Evolutionary conservation across 2,329 filamentous ascomycete species (phyloP).

Genomic region (Cadophora sp.): DNA sequence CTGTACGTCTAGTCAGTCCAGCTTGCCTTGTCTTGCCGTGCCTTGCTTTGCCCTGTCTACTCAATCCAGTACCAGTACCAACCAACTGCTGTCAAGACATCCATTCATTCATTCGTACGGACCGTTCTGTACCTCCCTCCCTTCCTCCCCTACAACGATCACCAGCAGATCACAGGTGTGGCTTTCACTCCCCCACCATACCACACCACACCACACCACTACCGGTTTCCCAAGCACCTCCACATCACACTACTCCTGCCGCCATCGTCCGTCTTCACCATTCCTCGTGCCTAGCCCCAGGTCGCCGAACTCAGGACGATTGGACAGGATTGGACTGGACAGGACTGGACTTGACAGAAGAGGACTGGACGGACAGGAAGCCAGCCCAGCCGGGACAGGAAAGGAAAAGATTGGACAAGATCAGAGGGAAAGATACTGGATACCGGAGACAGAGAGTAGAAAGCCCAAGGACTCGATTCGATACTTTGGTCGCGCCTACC

Average conservation of each 20-base stretch:
- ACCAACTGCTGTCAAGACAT: neutral
- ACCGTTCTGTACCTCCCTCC: neutral
- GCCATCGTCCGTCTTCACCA: slow-evolving; percentile 7
- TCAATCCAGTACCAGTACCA: too few species aligned
- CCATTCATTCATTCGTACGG: neutral
- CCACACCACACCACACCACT: slow-evolving; percentile 11
- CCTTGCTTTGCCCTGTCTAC: neutral
- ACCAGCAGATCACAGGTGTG: slow-evolving; percentile 15
- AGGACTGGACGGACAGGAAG: slow-evolving; percentile 3
- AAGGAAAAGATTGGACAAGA: slow-evolving; percentile 1
- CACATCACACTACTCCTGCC: slow-evolving; percentile 8
- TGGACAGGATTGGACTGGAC: slow-evolving; percentile 9
- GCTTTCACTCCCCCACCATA: slow-evolving; percentile 15
- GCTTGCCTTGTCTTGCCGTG: neutral
- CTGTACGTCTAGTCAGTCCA: neutral
- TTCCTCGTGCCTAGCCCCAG: slow-evolving; percentile 26
- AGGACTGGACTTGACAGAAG: neutral
- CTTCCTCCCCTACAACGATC: slow-evolving; percentile 7
- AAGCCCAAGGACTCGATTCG: neutral
- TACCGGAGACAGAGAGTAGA: neutral
- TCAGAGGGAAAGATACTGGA: neutral
- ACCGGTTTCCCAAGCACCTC: slow-evolving; percentile 18
- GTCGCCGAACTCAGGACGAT: slow-evolving; percentile 22
- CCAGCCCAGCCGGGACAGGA: slow-evolving; percentile 13
- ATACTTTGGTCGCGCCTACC: slow-evolving; percentile 6